These are phyloP conservation scores for Trichoderma sp. DNA, from an alignment of 2,329 filamentous ascomycete genomes.

Conservation along the genomic window DNA sequence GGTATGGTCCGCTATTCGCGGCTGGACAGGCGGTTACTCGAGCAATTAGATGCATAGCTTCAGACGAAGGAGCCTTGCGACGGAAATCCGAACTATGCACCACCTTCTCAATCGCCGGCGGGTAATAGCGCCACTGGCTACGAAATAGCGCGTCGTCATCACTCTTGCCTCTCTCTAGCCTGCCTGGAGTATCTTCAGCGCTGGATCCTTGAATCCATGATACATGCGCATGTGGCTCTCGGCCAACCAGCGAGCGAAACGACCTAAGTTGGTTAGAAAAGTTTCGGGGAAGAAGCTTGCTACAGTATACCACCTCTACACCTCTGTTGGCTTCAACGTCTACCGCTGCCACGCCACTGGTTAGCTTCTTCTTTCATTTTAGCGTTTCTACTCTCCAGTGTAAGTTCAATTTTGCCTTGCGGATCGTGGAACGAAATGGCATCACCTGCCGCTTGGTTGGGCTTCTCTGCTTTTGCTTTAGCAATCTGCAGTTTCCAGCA, in stretches of 20 bases:
- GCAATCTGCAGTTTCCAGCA: neutral
- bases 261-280: conserved; percentile 2
- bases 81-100: neutral
- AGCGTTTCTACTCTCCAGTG: neutral
- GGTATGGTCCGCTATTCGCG: no score
- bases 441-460: neutral
- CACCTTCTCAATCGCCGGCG: neutral
- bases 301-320: neutral
- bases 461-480: neutral
- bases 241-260: neutral
- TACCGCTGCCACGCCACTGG: neutral
- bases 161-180: conserved; percentile 1
- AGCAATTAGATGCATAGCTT: neutral
- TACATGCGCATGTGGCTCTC: neutral
- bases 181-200: conserved; percentile 3
- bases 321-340: neutral
- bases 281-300: neutral
- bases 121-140: neutral
- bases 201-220: neutral
- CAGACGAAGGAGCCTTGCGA: neutral
- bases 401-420: neutral
- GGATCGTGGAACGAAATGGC: neutral
- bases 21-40: neutral
- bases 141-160: conserved; percentile 18
- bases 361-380: neutral